Percentiles rank a stretch among this genome's conserved stretches.
These are phyloP conservation scores for Anthracocystis walkeri DNA, from an alignment of 1,284 basidiomycete genomes.

Conservation along the genomic window DNA sequence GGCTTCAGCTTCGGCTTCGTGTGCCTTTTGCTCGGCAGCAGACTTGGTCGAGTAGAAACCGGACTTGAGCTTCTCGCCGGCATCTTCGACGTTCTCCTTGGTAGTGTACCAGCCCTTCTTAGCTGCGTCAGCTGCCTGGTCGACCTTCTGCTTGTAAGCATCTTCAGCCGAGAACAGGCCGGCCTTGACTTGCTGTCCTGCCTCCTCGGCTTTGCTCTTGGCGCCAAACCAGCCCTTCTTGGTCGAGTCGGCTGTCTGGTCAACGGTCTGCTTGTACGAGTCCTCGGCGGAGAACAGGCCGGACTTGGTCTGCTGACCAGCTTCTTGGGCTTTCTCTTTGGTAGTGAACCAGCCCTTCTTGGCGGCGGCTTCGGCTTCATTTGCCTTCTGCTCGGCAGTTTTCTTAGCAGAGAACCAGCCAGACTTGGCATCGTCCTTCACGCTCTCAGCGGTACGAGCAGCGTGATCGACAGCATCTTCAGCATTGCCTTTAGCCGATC, in stretches of 20 bases:
- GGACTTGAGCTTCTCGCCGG: constrained; percentile 20
- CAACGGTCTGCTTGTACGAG: constrained; percentile 28
- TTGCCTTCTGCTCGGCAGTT: constrained; percentile 31
- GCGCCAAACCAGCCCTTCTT: constrained; percentile 39
- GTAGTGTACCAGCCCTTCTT: constrained; percentile 21
- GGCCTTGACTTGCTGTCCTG: constrained; percentile 19
- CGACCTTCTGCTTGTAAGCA: constrained; percentile 30
- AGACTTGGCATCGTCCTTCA: constrained; percentile 36
- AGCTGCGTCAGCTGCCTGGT: constrained; percentile 13
- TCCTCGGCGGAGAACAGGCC: constrained; percentile 23
- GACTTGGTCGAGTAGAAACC: constrained; percentile 23
- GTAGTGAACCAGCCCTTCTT: constrained; percentile 36
- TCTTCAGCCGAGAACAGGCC: constrained; percentile 25
- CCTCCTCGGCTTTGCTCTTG: constrained; percentile 45
- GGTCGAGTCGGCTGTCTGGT: constrained; percentile 23
- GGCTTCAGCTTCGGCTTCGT: constrained; percentile 13
- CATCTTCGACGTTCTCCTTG: constrained; percentile 28
- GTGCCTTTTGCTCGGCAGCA: constrained; percentile 24
- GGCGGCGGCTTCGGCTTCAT: constrained; percentile 24
- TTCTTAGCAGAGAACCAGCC: constrained; percentile 47
- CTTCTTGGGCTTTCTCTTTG: constrained; percentile 34
- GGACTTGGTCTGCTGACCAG: constrained; percentile 18
- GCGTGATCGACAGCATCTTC: constrained; percentile 28
- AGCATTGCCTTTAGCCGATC: constrained; percentile 27
- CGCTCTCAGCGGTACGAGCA: constrained; percentile 25